phyloP scores from a whole-genome alignment of 768 basidiomycete species.

The Boletus tylopilopsis region DNA sequence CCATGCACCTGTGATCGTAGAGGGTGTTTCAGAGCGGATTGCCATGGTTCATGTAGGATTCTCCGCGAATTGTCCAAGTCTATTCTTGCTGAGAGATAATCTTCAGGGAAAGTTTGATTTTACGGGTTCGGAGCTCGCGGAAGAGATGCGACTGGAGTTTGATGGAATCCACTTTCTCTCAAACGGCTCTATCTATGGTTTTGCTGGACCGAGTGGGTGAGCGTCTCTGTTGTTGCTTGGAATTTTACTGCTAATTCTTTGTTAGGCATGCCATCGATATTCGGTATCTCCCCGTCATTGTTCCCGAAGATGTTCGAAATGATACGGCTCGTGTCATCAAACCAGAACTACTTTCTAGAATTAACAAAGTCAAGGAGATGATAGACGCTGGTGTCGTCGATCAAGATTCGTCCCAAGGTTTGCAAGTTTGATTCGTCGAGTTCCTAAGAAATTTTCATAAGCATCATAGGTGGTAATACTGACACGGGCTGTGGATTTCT shows the following conservation, averaged over 20 bases:
- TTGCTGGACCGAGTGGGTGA: constrained; percentile 63
- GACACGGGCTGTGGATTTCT: constrained; percentile 59
- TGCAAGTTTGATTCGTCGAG: constrained; percentile 1
- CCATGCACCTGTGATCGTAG: constrained; percentile 39
- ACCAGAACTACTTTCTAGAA: constrained; percentile 56
- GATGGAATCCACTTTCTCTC: constrained; percentile 72
- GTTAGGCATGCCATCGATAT: constrained; percentile 58
- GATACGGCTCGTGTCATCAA: constrained; percentile 56
- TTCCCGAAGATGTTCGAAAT: constrained; percentile 53
- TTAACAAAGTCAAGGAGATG: constrained; percentile 55
- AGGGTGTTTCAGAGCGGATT: constrained; percentile 43
- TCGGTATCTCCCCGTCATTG: constrained; percentile 60
- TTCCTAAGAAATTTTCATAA: not conserved
- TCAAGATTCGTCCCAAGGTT: constrained; percentile 40
- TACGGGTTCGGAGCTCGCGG: constrained; percentile 45
- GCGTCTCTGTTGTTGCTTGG: not conserved
- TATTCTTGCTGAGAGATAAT: not conserved
- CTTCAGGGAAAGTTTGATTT: constrained; percentile 69
- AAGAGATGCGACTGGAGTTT: constrained; percentile 67
- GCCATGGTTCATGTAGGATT: constrained; percentile 63
- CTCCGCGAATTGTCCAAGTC: constrained; percentile 3
- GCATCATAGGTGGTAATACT: constrained; percentile 40
- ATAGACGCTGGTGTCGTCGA: constrained; percentile 65
- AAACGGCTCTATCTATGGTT: constrained; percentile 75
- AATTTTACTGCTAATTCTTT: not conserved